Base-by-base conservation (phyloP, 805 yeast genomes). In the Cyberlindnera mrakii region DNA sequence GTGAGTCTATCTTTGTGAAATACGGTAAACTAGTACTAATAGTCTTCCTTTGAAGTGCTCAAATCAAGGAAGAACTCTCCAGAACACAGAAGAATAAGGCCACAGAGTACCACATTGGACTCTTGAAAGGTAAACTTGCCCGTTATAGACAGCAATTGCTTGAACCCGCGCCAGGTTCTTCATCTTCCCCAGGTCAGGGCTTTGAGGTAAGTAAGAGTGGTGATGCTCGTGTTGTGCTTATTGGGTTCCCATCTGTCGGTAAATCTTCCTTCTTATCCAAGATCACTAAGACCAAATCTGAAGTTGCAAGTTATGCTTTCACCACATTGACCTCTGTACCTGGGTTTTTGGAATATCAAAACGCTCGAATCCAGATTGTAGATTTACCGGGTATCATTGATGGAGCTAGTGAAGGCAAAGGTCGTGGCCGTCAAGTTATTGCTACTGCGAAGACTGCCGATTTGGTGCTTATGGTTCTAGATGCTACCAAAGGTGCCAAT, bases 221-320 rank as follows among this genome's bases (percentile, higher is more conserved):
- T 33, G 97, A 91, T 71, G 97, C 98, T 0, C 75, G 99, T 53
- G 96, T 88, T 3, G 95, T 95, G 16, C 70, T 91, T 42, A 90
- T 93, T 64, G 99, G 99, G 27, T 91, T 90, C 63, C 99, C 99
- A 15, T 90, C 97, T 1, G 99, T 93, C 19, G 99, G 99, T 62
- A 91, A 91, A 57, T 90, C 97, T 1, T 87, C 96, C 2, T 78
- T 91, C 51, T 70, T 91, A 46, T 81, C 88, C 16, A 87, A 88
- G 57, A 86, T 93, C 43, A 91, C 99, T 17, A 85, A 86, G 56
- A 91, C 98, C 2, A 87, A 87, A 63, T 85, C 96, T 1, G 98
- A 89, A 62, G 85, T 95, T 41, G 99, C 98, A 6, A 86, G 82
- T 39, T 91, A 93, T 59, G 93, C 95, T 41, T 91, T 91, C 73